Evolutionary conservation across 2,329 filamentous ascomycete species (phyloP).

Genomic region (Bipolaris cookei): DNA sequence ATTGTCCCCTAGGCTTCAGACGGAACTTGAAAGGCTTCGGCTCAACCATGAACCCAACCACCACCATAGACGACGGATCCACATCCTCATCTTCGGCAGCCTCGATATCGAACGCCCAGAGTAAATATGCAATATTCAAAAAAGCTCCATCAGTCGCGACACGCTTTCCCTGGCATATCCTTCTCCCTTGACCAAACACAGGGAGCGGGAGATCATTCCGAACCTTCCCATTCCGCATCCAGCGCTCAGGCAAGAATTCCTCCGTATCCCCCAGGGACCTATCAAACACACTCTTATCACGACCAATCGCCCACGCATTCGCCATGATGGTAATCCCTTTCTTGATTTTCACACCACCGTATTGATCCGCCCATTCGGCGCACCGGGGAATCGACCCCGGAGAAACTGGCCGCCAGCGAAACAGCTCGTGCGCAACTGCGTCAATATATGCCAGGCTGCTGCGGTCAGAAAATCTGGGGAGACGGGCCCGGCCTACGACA

Average conservation of each 20-base stretch:
- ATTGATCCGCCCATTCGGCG: constrained; percentile 11
- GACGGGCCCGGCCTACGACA: constrained; percentile 13
- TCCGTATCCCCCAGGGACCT: constrained; percentile 1
- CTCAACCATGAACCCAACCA: constrained; percentile 18
- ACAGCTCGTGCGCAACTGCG: constrained; percentile 13
- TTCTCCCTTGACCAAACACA: constrained; percentile 18
- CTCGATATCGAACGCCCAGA: constrained; percentile 16
- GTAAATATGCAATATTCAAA: constrained; percentile 13
- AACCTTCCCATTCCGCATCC: constrained; percentile 13
- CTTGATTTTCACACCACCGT: constrained; percentile 10
- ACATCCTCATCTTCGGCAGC: constrained; percentile 7
- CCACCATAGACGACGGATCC: constrained; percentile 16
- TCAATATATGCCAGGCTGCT: constrained; percentile 13
- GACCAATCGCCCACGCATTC: constrained; percentile 17
- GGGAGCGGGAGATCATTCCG: constrained; percentile 14
- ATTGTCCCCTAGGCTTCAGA: constrained; percentile 13
- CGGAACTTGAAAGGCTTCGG: constrained; percentile 16
- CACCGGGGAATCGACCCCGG: constrained; percentile 17
- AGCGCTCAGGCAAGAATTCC: constrained; percentile 17
- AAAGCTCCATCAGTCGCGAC: constrained; percentile 17
- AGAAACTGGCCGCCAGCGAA: constrained; percentile 17
- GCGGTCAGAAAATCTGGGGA: constrained; percentile 12
- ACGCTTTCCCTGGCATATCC: constrained; percentile 19
- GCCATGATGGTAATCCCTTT: constrained; percentile 19
- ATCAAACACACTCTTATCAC: constrained; percentile 18